Conservation (phyloP, 768 basidiomycete species). For the Hysterangium stoloniferum region DNA sequence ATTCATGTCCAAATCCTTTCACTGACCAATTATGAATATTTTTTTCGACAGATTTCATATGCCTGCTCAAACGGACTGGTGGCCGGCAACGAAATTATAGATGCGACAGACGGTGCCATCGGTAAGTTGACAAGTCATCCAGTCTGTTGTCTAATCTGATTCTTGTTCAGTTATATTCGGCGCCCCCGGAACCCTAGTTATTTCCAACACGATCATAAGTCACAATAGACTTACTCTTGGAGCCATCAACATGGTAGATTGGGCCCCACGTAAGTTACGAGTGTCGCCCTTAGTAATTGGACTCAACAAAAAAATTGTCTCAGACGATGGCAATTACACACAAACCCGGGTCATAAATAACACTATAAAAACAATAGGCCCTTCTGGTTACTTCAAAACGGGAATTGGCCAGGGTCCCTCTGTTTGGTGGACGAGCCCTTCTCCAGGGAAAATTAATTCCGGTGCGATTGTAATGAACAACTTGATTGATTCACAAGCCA, state of each 20-base stretch:
- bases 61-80: constrained; percentile 17
- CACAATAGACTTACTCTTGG: constrained; percentile 15
- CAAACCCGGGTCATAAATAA: constrained; percentile 19
- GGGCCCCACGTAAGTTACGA: constrained; percentile 13
- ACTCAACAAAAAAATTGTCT: neutral
- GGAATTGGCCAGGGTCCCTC: constrained; percentile 20
- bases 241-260: constrained; percentile 22
- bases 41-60: constrained; percentile 12
- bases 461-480: constrained; percentile 18
- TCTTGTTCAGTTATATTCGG: constrained; percentile 15
- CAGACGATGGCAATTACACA: constrained; percentile 17
- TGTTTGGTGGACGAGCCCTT: constrained; percentile 15
- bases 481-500: constrained; percentile 14
- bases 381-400: constrained; percentile 15
- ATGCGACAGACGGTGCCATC: constrained; percentile 19
- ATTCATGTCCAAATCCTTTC: neutral
- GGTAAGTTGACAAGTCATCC: constrained; percentile 3
- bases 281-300: neutral
- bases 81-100: constrained; percentile 18
- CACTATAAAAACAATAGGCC: constrained; percentile 16
- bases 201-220: constrained; percentile 18
- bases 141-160: neutral
- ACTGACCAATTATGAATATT: neutral
- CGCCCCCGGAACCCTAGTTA: constrained; percentile 18
- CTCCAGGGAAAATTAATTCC: constrained; percentile 12